A percentile compares a stretch with the other conserved stretches of the same genome.
Evolutionary conservation across 1,284 basidiomycete species (phyloP).

Genomic region (Ustilago vetiveriae): DNA sequence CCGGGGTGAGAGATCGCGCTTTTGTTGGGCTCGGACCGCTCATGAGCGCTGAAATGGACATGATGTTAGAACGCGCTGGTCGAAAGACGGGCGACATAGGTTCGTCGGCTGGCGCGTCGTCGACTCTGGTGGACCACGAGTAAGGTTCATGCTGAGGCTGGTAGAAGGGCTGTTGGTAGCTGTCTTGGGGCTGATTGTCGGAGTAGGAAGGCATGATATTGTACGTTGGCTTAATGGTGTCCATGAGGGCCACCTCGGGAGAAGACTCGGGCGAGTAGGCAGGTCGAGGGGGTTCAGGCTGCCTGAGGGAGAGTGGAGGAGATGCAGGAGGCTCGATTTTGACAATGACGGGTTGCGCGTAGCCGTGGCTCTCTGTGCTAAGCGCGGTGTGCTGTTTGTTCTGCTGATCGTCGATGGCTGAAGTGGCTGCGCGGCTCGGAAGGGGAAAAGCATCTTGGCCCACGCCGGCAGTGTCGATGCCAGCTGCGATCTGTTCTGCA

Average conservation of each 20-base stretch:
- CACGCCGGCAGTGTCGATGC: background rate
- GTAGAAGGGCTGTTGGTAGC: background rate
- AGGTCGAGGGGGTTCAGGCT: background rate
- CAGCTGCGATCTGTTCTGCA: background rate
- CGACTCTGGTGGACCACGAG: conserved; percentile 9
- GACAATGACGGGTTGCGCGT: conserved; percentile 7
- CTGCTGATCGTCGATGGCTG: background rate
- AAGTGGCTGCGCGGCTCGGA: conserved; percentile 11
- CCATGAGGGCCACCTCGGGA: conserved; percentile 35
- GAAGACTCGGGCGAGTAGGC: conserved; percentile 40
- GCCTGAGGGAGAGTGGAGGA: conserved; percentile 9
- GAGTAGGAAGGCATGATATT: background rate
- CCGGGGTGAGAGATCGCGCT: conserved; percentile 15
- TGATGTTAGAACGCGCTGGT: conserved; percentile 40
- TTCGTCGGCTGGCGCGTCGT: conserved; percentile 17
- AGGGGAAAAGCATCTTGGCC: background rate
- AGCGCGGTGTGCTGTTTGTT: background rate
- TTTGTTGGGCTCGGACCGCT: conserved; percentile 23
- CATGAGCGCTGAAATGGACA: conserved; percentile 51
- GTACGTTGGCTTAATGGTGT: conserved; percentile 14
- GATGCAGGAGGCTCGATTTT: conserved; percentile 29
- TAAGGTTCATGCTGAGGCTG: background rate
- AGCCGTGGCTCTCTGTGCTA: background rate
- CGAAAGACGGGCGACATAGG: conserved; percentile 31
- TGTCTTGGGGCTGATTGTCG: conserved; percentile 1